These are phyloP conservation scores for Saksenaea oblongispora DNA, from an alignment of 371 early-diverging fungal species.

Conservation along the genomic window DNA sequence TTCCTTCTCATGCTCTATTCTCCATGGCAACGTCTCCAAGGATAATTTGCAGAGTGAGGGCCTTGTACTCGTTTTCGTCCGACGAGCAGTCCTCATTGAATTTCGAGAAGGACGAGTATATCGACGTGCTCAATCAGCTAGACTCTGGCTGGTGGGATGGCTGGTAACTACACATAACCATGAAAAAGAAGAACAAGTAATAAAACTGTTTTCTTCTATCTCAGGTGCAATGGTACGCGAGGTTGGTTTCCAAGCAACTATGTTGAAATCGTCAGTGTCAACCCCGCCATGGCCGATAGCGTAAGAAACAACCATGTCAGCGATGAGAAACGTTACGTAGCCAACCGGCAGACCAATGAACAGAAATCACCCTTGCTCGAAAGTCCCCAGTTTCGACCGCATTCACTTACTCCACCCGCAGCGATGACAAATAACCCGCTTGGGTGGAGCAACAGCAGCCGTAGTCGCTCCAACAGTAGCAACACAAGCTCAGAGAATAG, in stretches of 20 bases:
- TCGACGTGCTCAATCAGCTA: slow-evolving; percentile 82
- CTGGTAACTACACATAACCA: slow-evolving; percentile 23
- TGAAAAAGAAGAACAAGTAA: background rate
- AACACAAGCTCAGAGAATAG: background rate
- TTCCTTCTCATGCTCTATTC: slow-evolving; percentile 8
- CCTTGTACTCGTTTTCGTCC: slow-evolving; percentile 77
- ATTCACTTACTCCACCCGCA: slow-evolving; percentile 12
- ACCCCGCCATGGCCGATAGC: background rate
- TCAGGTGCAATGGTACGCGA: slow-evolving; percentile 58
- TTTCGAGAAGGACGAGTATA: slow-evolving; percentile 80
- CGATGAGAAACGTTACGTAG: background rate
- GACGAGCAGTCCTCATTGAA: slow-evolving; percentile 74
- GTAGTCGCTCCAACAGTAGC: slow-evolving; percentile 1
- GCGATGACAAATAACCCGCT: background rate
- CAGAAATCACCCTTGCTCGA: background rate
- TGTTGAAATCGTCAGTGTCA: slow-evolving; percentile 52
- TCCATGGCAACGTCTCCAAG: slow-evolving; percentile 26
- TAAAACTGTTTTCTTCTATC: background rate
- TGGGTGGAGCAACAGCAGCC: slow-evolving; percentile 18
- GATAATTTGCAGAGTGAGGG: slow-evolving; percentile 48
- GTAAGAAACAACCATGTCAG: background rate
- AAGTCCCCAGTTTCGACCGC: slow-evolving; percentile 5
- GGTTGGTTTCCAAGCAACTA: slow-evolving; percentile 95
- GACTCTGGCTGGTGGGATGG: slow-evolving; percentile 96
- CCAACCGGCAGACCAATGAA: background rate